phyloP scores from a whole-genome alignment of 768 basidiomycete genomes.

The Suillus spraguei region DNA sequence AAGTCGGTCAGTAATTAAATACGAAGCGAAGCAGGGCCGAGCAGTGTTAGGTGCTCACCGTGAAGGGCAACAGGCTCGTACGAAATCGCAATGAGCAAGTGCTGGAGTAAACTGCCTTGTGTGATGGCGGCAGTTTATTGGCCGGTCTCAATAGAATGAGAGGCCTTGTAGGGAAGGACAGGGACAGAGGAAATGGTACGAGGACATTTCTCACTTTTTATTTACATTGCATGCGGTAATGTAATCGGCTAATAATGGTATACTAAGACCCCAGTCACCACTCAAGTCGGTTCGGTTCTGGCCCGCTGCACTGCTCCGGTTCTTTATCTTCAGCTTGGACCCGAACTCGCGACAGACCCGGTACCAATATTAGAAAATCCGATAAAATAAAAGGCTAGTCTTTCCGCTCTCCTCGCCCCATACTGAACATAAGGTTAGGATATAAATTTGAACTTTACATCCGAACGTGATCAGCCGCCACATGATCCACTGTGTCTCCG shows the following conservation, averaged over 20 bases:
- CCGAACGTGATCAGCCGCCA: neutral
- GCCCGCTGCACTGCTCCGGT: neutral
- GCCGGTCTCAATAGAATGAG: constrained; percentile 3
- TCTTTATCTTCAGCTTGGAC: neutral
- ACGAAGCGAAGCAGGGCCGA: neutral
- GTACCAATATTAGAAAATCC: neutral
- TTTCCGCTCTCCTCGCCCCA: neutral
- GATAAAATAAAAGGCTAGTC: neutral
- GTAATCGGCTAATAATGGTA: constrained; percentile 24
- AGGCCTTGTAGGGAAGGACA: neutral
- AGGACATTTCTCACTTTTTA: constrained; percentile 33
- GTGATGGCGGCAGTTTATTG: neutral
- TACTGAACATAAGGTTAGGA: too few species aligned
- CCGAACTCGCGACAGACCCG: neutral
- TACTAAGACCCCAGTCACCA: constrained; percentile 30
- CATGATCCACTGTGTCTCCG: too few species aligned
- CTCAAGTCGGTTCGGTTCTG: constrained; percentile 1
- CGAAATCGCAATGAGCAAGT: neutral
- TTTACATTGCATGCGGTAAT: constrained; percentile 12
- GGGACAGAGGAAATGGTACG: constrained; percentile 16
- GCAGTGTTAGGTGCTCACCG: constrained; percentile 7
- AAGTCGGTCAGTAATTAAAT: neutral
- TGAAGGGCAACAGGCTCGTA: neutral
- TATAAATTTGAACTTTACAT: neutral
- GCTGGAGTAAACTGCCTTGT: neutral